phyloP scores from a whole-genome alignment of 2,329 filamentous ascomycete species.

The Ophiostoma ips region DNA sequence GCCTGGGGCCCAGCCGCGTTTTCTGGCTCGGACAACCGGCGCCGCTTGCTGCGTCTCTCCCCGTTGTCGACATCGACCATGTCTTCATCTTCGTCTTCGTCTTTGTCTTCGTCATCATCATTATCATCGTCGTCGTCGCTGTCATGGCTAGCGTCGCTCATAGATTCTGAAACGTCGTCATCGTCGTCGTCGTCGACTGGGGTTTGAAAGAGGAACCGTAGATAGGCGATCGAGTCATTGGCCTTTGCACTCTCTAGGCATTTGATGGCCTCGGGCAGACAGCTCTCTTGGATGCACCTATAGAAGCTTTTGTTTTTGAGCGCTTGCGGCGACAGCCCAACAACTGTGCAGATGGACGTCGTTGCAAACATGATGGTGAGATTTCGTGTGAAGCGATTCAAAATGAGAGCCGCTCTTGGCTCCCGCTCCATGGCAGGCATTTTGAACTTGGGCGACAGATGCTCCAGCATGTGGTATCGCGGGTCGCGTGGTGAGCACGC shows the following conservation, averaged over 20 bases:
- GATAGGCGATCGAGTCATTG: constrained; percentile 81
- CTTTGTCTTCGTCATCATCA: no score
- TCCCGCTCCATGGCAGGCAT: constrained; percentile 53
- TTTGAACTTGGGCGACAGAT: constrained; percentile 68
- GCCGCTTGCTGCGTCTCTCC: not conserved
- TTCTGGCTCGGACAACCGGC: not conserved
- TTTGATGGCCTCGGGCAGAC: constrained; percentile 59
- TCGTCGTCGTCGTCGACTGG: constrained; percentile 46
- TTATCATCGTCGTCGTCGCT: constrained; percentile 29
- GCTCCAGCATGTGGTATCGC: constrained; percentile 79
- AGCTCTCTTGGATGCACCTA: constrained; percentile 69
- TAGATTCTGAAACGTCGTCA: constrained; percentile 15
- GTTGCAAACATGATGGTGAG: constrained; percentile 80
- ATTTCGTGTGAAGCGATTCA: constrained; percentile 75
- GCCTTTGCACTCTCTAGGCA: constrained; percentile 76
- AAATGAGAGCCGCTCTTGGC: constrained; percentile 67
- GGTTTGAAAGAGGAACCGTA: constrained; percentile 74
- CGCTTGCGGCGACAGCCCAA: constrained; percentile 56
- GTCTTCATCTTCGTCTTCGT: constrained; percentile 23
- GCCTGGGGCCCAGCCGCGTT: not conserved
- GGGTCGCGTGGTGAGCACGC: constrained; percentile 70
- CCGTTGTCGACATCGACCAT: constrained; percentile 17
- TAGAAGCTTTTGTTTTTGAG: constrained; percentile 73
- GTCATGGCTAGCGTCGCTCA: constrained; percentile 24
- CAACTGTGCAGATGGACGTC: constrained; percentile 57